These are phyloP conservation scores for Schizochytrium sp. DNA, from an alignment of 108 stramenopile species.

Conservation along the genomic window DNA sequence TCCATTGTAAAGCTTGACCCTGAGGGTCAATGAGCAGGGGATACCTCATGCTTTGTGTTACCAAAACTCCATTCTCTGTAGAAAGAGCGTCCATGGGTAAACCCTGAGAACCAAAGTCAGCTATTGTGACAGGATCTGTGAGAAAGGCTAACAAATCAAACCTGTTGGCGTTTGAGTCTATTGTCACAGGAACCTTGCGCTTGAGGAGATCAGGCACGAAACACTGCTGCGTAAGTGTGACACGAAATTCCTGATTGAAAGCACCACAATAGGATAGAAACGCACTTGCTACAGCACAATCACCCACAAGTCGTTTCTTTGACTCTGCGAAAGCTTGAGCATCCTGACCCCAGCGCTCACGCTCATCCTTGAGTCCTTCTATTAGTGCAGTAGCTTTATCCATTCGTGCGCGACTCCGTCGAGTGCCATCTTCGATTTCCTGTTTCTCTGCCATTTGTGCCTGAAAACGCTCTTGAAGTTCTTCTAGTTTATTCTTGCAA, in stretches of 20 bases:
- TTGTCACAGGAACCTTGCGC: slow-evolving; percentile 64
- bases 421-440: slow-evolving; percentile 69
- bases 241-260: slow-evolving; percentile 74
- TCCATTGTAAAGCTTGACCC: slow-evolving; percentile 74
- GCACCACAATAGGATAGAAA: slow-evolving; percentile 74
- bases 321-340: slow-evolving; percentile 65
- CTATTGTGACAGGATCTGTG: slow-evolving; percentile 68
- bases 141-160: slow-evolving; percentile 66
- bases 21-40: slow-evolving; percentile 76
- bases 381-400: slow-evolving; percentile 73
- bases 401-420: slow-evolving; percentile 62
- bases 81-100: slow-evolving; percentile 70
- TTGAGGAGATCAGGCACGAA: slow-evolving; percentile 65
- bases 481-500: slow-evolving; percentile 64
- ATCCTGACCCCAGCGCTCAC: slow-evolving; percentile 71
- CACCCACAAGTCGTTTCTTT: slow-evolving; percentile 72
- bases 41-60: slow-evolving; percentile 67
- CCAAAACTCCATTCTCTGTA: slow-evolving; percentile 74
- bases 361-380: slow-evolving; percentile 70
- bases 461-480: slow-evolving; percentile 70
- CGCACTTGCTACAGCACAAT: slow-evolving; percentile 72
- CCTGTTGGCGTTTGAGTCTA: background rate
- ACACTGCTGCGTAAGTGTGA: slow-evolving; percentile 60
- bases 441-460: slow-evolving; percentile 70
- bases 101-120: slow-evolving; percentile 71